phyloP scores from a whole-genome alignment of 108 stramenopile species.

The Fragilariopsis cylindrus region DNA sequence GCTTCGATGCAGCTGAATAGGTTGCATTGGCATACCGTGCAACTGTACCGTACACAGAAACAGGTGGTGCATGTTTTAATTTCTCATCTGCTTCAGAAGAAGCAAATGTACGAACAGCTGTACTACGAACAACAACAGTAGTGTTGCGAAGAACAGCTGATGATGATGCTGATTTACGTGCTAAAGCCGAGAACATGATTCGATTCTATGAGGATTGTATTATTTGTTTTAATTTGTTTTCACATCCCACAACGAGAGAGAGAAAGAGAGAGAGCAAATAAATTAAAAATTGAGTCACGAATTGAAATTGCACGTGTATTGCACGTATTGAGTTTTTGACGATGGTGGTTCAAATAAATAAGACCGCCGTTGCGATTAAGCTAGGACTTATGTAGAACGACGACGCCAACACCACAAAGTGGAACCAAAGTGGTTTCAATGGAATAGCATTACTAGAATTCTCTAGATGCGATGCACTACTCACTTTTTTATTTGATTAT shows the following conservation, averaged over 20 bases:
- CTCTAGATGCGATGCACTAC: no score
- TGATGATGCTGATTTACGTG: conserved; percentile 11
- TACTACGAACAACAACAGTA: conserved; percentile 11
- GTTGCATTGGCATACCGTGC: conserved; percentile 97
- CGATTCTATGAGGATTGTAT: neutral
- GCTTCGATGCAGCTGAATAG: conserved; percentile 91
- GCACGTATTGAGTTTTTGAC: neutral
- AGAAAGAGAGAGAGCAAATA: neutral
- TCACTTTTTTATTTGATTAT: no score
- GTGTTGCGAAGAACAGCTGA: conserved; percentile 11
- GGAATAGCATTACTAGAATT: no score
- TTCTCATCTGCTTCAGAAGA: conserved; percentile 24
- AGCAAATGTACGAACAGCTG: conserved; percentile 41
- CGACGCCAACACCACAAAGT: no score
- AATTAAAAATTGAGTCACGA: conserved; percentile 7
- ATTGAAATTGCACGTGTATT: conserved; percentile 7
- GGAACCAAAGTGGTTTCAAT: no score
- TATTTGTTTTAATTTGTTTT: neutral
- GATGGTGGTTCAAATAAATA: neutral
- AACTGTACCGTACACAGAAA: conserved; percentile 88
- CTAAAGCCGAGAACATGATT: conserved; percentile 14
- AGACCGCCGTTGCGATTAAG: no score
- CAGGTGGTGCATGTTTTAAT: conserved; percentile 68
- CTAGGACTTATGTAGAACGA: no score
- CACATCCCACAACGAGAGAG: neutral